Base-by-base conservation (phyloP, 345 rosid species). In the Draba incana region DNA sequence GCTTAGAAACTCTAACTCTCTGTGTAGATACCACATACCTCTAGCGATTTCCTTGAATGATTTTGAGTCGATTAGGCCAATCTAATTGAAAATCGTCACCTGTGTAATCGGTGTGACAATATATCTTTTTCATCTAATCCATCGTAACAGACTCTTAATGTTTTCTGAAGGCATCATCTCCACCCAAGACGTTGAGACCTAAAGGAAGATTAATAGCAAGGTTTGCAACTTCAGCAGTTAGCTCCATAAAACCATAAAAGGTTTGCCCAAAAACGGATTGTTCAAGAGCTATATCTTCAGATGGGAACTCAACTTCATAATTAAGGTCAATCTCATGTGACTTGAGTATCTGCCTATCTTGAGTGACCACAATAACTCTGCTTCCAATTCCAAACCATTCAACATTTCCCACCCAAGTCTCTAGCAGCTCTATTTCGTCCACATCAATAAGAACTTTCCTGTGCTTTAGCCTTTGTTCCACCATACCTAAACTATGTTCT, bases 1-100 rank as follows among this genome's bases (percentile, higher is more conserved):
- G 10, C 58, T 79, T 4, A 72, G 62, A 20, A 78, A 57, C 30
- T 65, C 62, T 16, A 89, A 79, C 46, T 91, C 85, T 4, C 62
- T 50, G 10, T 84, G 91, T 3, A 91, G 79, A 78, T 84, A 82
- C 13, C 70, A 75, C 57, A 87, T 46, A 28, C 96, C 97, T 72
- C 16, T 71, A 3, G 91, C 89, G 9, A 87, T 75, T 75, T 51
- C 97, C 96, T 48, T 80, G 65, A 20, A 91, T 70, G 65, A 86
- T 85, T 73, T 69, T 88, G 13, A 86, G 66, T 11, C 97, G 72
- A 1, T 79, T 61, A 6, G 84, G 80, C 96, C 96, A 89, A 60
- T 75, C 76, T 33, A 90, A 81, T 4, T 81, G 79, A 37, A 44
- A 57, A 2, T 55, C 82, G 2, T 77, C 67, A 31, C 82, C 80